Evolutionary conservation across 2,329 filamentous ascomycete species (phyloP).

Genomic region (Alternaria sp.): DNA sequence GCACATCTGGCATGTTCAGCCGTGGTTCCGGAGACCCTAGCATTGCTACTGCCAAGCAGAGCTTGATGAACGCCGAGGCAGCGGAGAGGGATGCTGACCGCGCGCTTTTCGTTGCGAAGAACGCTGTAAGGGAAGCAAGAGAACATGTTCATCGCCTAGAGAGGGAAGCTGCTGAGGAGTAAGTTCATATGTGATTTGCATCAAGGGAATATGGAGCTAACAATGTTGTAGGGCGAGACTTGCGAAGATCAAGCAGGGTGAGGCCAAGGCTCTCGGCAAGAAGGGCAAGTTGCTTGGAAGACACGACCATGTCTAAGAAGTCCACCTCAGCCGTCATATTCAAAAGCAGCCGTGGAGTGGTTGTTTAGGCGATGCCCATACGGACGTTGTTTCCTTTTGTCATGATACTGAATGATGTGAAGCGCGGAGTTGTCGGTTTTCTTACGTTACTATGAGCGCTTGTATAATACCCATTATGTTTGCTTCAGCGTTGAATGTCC

Average conservation of each 20-base stretch:
- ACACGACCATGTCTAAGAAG: slow-evolving; percentile 23
- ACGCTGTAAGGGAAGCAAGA: slow-evolving; percentile 68
- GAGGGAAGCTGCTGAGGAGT: slow-evolving; percentile 63
- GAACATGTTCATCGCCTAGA: slow-evolving; percentile 71
- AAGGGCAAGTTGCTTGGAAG: slow-evolving; percentile 71
- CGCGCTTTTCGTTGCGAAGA: slow-evolving; percentile 66
- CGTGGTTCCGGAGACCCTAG: slow-evolving; percentile 65
- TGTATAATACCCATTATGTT: slow-evolving; percentile 1
- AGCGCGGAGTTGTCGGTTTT: slow-evolving; percentile 6
- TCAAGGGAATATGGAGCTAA: not conserved
- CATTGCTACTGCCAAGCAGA: slow-evolving; percentile 69
- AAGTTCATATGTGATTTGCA: not conserved
- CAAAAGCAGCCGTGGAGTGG: not conserved
- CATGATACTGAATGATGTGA: not conserved
- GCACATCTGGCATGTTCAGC: slow-evolving; percentile 53
- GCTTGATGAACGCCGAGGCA: slow-evolving; percentile 68
- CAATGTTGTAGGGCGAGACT: slow-evolving; percentile 54
- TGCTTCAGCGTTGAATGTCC: not conserved
- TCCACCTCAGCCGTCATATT: not conserved
- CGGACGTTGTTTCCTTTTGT: not conserved
- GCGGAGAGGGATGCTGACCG: slow-evolving; percentile 73
- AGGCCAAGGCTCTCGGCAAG: slow-evolving; percentile 72
- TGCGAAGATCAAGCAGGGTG: slow-evolving; percentile 73
- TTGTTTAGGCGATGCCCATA: not conserved
- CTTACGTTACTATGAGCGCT: not conserved